A percentile compares a stretch with the other conserved stretches of the same genome.
Conservation (phyloP, 257 asterid genomes). For the Jaltomata sinuosa region DNA sequence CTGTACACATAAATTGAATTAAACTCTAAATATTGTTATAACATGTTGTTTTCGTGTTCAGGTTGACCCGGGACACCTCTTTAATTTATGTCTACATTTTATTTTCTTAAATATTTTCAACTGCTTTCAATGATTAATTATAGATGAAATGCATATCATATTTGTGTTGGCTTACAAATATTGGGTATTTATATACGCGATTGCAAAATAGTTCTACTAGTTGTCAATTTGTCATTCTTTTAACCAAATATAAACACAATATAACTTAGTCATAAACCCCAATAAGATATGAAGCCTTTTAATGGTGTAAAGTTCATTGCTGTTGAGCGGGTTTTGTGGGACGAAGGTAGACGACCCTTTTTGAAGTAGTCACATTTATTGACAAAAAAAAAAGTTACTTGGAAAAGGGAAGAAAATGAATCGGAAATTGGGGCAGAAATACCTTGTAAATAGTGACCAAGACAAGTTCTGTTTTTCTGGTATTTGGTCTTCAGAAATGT, state of each 20-base stretch:
- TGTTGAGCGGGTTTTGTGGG: background rate
- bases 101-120: background rate
- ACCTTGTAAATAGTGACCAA: background rate
- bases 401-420: background rate
- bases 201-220: background rate
- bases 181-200: constrained; percentile 2
- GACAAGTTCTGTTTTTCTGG: background rate
- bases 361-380: background rate
- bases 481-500: background rate
- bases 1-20: background rate
- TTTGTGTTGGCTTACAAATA: constrained; percentile 4
- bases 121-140: background rate
- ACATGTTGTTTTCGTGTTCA: too few species aligned
- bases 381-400: background rate
- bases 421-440: background rate
- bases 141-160: background rate
- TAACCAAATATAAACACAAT: background rate
- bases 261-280: background rate
- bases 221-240: too few species aligned
- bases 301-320: background rate
- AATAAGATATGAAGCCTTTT: background rate
- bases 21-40: background rate
- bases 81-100: background rate
- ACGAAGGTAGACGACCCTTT: background rate
- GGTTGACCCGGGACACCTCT: background rate